phyloP scores from a whole-genome alignment of 768 basidiomycete species.

The Trametes maxima region DNA sequence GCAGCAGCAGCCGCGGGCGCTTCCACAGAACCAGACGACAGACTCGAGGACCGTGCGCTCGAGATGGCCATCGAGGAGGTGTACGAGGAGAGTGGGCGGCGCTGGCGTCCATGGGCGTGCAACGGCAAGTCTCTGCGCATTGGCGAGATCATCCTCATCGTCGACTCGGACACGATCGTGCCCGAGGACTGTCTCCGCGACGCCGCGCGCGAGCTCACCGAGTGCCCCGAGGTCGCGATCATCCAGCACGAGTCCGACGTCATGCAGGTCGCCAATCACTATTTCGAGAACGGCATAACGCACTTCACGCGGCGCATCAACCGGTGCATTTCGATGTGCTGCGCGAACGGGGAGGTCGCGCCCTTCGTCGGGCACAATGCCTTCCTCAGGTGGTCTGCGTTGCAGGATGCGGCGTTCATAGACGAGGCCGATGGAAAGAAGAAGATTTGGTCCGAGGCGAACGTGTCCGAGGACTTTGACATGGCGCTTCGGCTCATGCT shows the following conservation, averaged over 20 bases:
- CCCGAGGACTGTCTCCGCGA: conserved; percentile 91
- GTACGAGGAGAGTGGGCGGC: conserved; percentile 55
- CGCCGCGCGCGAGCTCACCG: conserved; percentile 82
- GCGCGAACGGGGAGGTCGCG: conserved; percentile 80
- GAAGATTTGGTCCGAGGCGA: conserved; percentile 84
- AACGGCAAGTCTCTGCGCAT: conserved; percentile 77
- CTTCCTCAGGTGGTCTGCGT: conserved; percentile 86
- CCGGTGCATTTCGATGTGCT: conserved; percentile 76
- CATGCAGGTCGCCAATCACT: conserved; percentile 88
- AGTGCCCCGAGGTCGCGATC: conserved; percentile 83
- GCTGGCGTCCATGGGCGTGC: conserved; percentile 74
- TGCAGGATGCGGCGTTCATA: conserved; percentile 82
- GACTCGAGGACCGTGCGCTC: conserved; percentile 72
- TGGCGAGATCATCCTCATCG: conserved; percentile 77
- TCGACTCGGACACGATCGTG: conserved; percentile 80
- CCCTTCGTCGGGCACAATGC: conserved; percentile 90
- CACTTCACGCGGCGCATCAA: conserved; percentile 90
- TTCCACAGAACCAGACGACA: conserved; percentile 44
- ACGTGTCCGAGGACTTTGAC: conserved; percentile 84
- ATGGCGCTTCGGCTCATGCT: conserved; percentile 70
- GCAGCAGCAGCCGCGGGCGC: conserved; percentile 37
- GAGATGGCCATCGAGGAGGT: conserved; percentile 75
- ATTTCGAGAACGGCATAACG: conserved; percentile 89
- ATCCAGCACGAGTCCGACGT: conserved; percentile 93
- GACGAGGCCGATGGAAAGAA: conserved; percentile 63